Base-by-base conservation (phyloP, 495 filamentous ascomycete genomes). In the Podospora pseudoanserina region DNA sequence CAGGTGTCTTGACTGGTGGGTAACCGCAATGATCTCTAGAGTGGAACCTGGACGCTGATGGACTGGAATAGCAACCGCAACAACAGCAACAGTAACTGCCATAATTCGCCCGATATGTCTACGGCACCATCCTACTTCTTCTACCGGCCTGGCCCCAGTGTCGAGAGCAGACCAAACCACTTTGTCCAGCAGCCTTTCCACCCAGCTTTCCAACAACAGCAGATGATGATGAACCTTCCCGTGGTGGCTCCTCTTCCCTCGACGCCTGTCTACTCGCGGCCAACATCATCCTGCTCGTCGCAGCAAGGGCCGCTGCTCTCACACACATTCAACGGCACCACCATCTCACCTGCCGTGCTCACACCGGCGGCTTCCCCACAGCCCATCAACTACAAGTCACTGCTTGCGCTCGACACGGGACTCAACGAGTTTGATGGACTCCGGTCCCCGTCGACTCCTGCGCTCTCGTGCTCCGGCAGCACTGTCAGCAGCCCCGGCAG, bases 41-140 rank as follows among this genome's bases (percentile, higher is more conserved):
- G 30, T 5, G 32, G 18, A 63, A 20, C 61, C 32, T 7, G 32
- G 61, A 63, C 39, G 23, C 30, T 34, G 11, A 20, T 57, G 59
- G 44, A 5, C 67, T 56, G 60, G 28, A 60, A 64, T 39, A 63
- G 57, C 64, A 64, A 18, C 30, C 67, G 26, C 60, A 39, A 32
- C 60, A 34, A 26, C 27, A 18, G 28, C 28, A 44, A 28, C 32
- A 39, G 18, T 49, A 28, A 63, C 61, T 32, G 34, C 61, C 32
- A 39, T n/a, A 57, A 5, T 60, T 60, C 64, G 64, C 71, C 70
- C 70, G 75, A 44, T 53, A 71, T 65, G 57, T 62, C 67, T 62
- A 90, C 90, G 84, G 90, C 88, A 58, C 91, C 92, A 75, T 85
- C 91, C 19, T 97, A 96, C 85, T 93, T 91, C 87, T 97, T 94